Evolutionary conservation across 805 yeast species (phyloP).

Genomic region (Gaillardinia entomophila): DNA sequence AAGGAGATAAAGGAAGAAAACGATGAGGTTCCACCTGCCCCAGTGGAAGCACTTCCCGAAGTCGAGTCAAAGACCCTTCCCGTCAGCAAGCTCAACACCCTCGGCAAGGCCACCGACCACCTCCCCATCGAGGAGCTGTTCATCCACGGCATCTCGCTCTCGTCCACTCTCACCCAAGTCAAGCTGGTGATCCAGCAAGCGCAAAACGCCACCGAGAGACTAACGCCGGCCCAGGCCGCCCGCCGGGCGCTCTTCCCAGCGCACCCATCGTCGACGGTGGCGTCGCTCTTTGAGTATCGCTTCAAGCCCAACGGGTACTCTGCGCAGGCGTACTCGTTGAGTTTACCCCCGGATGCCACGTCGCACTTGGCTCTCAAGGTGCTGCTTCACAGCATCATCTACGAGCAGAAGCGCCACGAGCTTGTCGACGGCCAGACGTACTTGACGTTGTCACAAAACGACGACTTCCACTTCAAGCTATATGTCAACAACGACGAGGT

Average conservation of each 20-base stretch:
- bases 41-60: slow-evolving; percentile 6
- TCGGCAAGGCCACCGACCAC: slow-evolving; percentile 24
- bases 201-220: slow-evolving; percentile 6
- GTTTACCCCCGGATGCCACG: slow-evolving; percentile 40
- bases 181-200: slow-evolving; percentile 4
- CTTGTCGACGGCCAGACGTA: slow-evolving; percentile 26
- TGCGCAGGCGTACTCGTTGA: slow-evolving; percentile 35
- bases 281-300: slow-evolving; percentile 28
- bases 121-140: slow-evolving; percentile 25
- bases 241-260: slow-evolving; percentile 29
- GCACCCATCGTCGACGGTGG: slow-evolving; percentile 15
- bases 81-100: slow-evolving; percentile 13
- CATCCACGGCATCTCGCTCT: slow-evolving; percentile 31
- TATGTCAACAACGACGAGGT: slow-evolving; percentile 41
- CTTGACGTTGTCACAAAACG: slow-evolving; percentile 25
- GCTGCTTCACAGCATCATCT: slow-evolving; percentile 28
- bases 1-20: slow-evolving; percentile 13
- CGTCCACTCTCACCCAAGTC: slow-evolving; percentile 18
- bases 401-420: slow-evolving; percentile 25
- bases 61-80: slow-evolving; percentile 8
- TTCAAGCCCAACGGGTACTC: slow-evolving; percentile 31
- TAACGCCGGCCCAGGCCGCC: slow-evolving; percentile 18
- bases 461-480: slow-evolving; percentile 33
- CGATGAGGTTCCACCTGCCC: slow-evolving; percentile 5
- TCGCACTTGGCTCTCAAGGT: slow-evolving; percentile 44